These are phyloP conservation scores for Solanum raphanifolium DNA, from an alignment of 257 asterid genomes.

Conservation along the genomic window DNA sequence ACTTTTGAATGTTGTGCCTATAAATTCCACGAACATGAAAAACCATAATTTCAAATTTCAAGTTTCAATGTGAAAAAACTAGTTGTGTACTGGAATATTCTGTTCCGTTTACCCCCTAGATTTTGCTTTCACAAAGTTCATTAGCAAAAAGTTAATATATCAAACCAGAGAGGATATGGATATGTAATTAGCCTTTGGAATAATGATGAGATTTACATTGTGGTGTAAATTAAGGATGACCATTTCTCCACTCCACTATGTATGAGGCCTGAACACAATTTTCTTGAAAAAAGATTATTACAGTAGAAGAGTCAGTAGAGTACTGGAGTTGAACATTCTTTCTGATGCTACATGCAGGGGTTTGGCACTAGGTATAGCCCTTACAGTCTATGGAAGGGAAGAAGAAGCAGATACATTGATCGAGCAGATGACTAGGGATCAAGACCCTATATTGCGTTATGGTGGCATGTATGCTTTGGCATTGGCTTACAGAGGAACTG, in stretches of 20 bases:
- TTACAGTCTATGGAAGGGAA: slow-evolving; percentile 97
- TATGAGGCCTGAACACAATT: neutral
- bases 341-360: slow-evolving; percentile 42
- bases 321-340: neutral
- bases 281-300: neutral
- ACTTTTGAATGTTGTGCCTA: neutral
- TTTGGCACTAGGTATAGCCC: slow-evolving; percentile 87
- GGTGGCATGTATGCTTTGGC: slow-evolving; percentile 99
- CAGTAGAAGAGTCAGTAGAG: neutral
- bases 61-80: neutral
- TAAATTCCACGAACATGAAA: neutral
- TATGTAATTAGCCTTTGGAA: neutral
- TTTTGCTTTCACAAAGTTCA: neutral
- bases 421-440: slow-evolving; percentile 97
- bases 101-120: neutral
- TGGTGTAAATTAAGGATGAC: neutral
- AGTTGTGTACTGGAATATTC: neutral
- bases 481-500: slow-evolving; percentile 92
- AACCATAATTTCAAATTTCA: neutral
- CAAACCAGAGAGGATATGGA: neutral
- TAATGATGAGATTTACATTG: neutral
- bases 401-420: slow-evolving; percentile 93
- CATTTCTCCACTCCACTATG: neutral
- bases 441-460: slow-evolving; percentile 91
- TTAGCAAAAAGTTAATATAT: neutral